These are phyloP conservation scores for Clarireedia homoeocarpa DNA, from an alignment of 2,329 filamentous ascomycete species.

Conservation along the genomic window DNA sequence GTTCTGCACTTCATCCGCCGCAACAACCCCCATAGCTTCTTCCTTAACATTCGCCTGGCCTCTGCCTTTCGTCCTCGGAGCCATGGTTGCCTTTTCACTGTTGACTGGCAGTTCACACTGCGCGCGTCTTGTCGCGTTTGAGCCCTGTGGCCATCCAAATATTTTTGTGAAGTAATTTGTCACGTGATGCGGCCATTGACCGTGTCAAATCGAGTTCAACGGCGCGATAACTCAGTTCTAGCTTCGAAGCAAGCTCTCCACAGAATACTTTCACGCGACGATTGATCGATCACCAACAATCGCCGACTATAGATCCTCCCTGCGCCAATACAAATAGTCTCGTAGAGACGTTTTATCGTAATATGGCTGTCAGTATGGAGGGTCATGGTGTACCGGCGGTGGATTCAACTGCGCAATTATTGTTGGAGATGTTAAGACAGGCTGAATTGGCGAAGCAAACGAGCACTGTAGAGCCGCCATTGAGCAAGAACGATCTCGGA, in stretches of 20 bases:
- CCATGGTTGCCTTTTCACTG: conserved; percentile 19
- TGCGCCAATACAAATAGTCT: background rate
- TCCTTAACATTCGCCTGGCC: conserved; percentile 32
- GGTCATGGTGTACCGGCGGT: conserved; percentile 47
- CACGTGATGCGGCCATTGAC: background rate
- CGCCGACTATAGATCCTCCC: background rate
- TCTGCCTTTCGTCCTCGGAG: conserved; percentile 25
- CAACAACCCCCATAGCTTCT: conserved; percentile 24
- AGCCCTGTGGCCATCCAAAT: background rate
- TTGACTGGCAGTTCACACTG: conserved; percentile 11
- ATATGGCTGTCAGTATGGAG: conserved; percentile 36
- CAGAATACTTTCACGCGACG: background rate
- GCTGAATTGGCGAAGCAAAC: conserved; percentile 52
- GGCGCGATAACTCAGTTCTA: background rate
- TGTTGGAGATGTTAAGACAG: conserved; percentile 50
- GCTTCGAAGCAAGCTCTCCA: background rate
- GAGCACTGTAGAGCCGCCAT: conserved; percentile 60
- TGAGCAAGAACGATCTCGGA: conserved; percentile 61
- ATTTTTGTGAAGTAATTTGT: conserved; percentile 2
- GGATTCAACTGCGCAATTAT: conserved; percentile 42
- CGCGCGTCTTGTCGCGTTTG: conserved; percentile 7
- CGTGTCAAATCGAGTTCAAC: background rate
- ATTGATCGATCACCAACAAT: background rate
- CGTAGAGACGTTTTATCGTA: background rate
- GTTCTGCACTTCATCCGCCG: conserved; percentile 61